Evolutionary conservation across 1,139 yeast genomes (phyloP), one percentile per base, ranked within the genome.

Genomic region (Pichia sp.): DNA sequence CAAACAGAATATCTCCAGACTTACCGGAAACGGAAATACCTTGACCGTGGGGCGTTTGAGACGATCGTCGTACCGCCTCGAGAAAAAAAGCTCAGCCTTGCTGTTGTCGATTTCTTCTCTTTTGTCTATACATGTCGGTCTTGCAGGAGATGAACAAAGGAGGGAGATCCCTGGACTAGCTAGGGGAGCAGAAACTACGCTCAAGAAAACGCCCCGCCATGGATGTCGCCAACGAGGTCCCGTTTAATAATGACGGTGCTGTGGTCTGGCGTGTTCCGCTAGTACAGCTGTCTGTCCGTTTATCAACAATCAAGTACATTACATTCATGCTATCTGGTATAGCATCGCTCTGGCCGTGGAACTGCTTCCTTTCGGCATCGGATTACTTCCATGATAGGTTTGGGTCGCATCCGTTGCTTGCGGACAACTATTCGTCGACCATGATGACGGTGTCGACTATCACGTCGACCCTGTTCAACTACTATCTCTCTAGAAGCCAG

Each of bases 281-380:
- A 5, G 4, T 36, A 2, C 15, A 19, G 11, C 4, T 43, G 13
- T 15, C 43, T 3, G 19, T 54, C 1, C 38, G 32, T 2, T 46
- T 55, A 2, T 15, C 40, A 3, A 31, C 47, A 26, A 16, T 84
- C 29, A 78, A 78, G 53, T 89, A 88, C 65, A 48, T 78, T 19
- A 81, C 95, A 0, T 89, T 85, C 64, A 67, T 84, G 34, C 63
- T 81, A n/a, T 77, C 88, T 10, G 97, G 97, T 0, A 73, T 87
- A 7, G 85, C 93, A 0, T 73, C 87, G 42, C 75, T 93, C 45
- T 93, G 98, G 98, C 98, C 99, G 0, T 93, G 98, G 97, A 93
- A 93, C 73, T 84, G 95, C 61, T 85, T 90, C 62, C 72, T 93
- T 8, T 84, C 95, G 1, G 97, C 97, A 0, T 80, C 95, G 0